These are phyloP conservation scores for Austropuccinia psidii DNA, from an alignment of 1,284 basidiomycete genomes.

Conservation along the genomic window DNA sequence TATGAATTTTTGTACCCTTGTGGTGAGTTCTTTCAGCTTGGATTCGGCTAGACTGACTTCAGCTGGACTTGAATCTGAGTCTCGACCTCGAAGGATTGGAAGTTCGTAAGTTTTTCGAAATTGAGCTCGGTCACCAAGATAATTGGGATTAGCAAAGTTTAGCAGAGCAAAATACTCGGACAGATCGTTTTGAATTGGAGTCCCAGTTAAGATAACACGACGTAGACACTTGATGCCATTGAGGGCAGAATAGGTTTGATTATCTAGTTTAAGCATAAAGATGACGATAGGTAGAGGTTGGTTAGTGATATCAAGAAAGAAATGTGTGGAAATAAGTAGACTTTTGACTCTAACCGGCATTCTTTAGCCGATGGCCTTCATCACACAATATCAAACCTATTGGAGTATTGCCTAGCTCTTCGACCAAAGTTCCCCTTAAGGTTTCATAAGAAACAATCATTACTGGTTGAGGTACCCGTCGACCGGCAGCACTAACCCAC, in stretches of 20 bases:
- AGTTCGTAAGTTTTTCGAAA: constrained; percentile 97
- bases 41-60: constrained; percentile 75
- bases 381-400: constrained; percentile 91
- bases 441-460: constrained; percentile 99
- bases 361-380: constrained; percentile 95
- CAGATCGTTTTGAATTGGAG: constrained; percentile 92
- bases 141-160: constrained; percentile 94
- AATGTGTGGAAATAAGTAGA: neutral
- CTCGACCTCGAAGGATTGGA: constrained; percentile 83
- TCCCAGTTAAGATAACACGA: constrained; percentile 93
- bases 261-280: constrained; percentile 38
- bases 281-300: neutral
- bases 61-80: constrained; percentile 76
- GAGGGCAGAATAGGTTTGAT: constrained; percentile 72
- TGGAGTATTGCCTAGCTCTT: constrained; percentile 65
- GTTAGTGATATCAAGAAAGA: neutral
- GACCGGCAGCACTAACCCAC: constrained; percentile 77
- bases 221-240: constrained; percentile 78
- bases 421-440: constrained; percentile 64
- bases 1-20: constrained; percentile 88
- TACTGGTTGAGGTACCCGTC: constrained; percentile 83
- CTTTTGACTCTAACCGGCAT: constrained; percentile 62
- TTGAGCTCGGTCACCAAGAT: constrained; percentile 80
- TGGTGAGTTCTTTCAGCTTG: constrained; percentile 88
- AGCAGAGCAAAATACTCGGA: constrained; percentile 95